Conservation (phyloP, 2,329 filamentous ascomycete species). For the Trichophyton verrucosum region DNA sequence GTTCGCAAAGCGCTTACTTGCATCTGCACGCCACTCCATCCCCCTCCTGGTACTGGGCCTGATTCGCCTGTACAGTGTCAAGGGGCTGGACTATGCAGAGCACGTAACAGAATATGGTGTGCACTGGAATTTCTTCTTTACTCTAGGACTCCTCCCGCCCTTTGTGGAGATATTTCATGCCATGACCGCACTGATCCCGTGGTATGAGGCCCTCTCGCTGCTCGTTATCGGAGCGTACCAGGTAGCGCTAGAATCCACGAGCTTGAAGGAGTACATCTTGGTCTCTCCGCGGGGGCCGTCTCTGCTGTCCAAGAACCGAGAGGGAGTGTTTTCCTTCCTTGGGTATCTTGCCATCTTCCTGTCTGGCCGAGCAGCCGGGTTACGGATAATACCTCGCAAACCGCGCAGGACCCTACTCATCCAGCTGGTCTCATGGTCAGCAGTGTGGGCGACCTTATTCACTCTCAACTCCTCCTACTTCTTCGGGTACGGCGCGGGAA, state of each 20-base stretch:
- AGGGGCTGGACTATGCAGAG: conserved; percentile 89
- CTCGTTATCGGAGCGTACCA: conserved; percentile 61
- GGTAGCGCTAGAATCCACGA: conserved; percentile 58
- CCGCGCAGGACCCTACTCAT: conserved; percentile 47
- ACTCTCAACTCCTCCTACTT: conserved; percentile 53
- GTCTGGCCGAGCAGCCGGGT: conserved; percentile 70
- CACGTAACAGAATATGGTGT: conserved; percentile 96
- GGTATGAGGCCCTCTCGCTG: conserved; percentile 63
- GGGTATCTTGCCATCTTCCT: conserved; percentile 95
- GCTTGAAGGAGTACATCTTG: conserved; percentile 71
- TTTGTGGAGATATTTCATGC: conserved; percentile 77
- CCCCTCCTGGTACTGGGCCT: conserved; percentile 71
- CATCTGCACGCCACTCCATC: conserved; percentile 65
- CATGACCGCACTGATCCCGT: conserved; percentile 56
- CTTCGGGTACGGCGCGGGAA: conserved; percentile 51
- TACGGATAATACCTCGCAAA: conserved; percentile 58
- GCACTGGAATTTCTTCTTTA: conserved; percentile 99
- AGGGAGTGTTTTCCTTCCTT: conserved; percentile 88
- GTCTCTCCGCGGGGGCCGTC: conserved; percentile 61
- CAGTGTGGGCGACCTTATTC: conserved; percentile 60
- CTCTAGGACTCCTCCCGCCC: conserved; percentile 72
- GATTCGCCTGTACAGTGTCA: conserved; percentile 74
- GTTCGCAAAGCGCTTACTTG: conserved; percentile 47
- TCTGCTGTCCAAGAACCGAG: conserved; percentile 77
- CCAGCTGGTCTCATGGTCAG: conserved; percentile 52